A percentile compares a stretch with the other conserved stretches of the same genome.
Conservation (phyloP, 192 early-diverging fungal species). For the Backusella parvicylindrica region DNA sequence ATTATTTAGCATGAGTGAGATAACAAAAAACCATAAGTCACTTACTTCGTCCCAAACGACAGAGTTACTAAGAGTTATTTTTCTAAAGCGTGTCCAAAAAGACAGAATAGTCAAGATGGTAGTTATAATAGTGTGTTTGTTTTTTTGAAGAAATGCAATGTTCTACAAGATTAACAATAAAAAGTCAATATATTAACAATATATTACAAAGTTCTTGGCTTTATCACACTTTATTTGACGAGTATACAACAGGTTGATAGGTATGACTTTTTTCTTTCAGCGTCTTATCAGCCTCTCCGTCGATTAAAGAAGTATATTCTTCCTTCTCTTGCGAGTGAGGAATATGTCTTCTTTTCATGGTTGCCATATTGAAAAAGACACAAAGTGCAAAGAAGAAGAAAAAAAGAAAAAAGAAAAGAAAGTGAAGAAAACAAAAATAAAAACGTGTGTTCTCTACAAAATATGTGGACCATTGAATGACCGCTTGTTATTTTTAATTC, state of each 20-base stretch:
- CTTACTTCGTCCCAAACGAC: constrained; percentile 78
- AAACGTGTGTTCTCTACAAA: constrained; percentile 1
- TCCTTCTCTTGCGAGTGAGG: constrained; percentile 6
- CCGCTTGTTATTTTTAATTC: background rate
- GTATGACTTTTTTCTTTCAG: constrained; percentile 13
- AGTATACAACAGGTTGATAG: constrained; percentile 29
- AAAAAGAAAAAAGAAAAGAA: background rate
- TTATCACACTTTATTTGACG: constrained; percentile 46
- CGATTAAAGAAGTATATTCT: background rate
- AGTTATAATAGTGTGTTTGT: constrained; percentile 49
- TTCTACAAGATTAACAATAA: constrained; percentile 23
- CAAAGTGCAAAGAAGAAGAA: too few species aligned
- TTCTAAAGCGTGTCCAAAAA: constrained; percentile 63
- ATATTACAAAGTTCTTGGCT: background rate
- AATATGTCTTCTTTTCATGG: constrained; percentile 30
- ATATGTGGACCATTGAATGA: background rate
- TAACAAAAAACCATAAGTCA: background rate
- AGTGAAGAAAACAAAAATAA: background rate
- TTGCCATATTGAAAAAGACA: too few species aligned
- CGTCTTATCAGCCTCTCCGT: background rate
- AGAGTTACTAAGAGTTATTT: constrained; percentile 53
- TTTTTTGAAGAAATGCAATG: constrained; percentile 41
- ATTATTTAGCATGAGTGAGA: background rate
- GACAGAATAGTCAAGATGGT: constrained; percentile 56
- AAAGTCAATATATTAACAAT: background rate